Conservation (phyloP, 805 yeast species). For the Candida arabinofermentans region DNA sequence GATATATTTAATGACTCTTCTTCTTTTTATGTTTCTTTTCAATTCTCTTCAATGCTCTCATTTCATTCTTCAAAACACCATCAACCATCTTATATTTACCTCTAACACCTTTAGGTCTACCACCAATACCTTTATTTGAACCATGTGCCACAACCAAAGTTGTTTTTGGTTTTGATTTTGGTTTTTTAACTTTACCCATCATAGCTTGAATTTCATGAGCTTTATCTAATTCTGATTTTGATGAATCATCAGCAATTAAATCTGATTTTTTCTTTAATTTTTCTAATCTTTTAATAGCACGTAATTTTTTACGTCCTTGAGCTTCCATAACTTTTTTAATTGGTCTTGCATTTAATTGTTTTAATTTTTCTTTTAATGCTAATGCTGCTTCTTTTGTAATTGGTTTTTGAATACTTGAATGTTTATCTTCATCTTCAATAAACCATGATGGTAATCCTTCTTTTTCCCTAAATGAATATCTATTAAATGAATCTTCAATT, state of each 20-base stretch:
- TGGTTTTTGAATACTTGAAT: slow-evolving; percentile 83
- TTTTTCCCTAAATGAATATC: slow-evolving; percentile 84
- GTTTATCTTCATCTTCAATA: slow-evolving; percentile 83
- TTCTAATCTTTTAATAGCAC: slow-evolving; percentile 83
- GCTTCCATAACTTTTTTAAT: slow-evolving; percentile 99
- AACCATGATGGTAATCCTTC: slow-evolving; percentile 98
- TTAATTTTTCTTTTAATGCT: slow-evolving; percentile 71
- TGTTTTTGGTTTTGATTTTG: slow-evolving; percentile 69
- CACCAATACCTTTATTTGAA: slow-evolving; percentile 76
- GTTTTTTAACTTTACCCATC: slow-evolving; percentile 74
- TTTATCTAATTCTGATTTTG: slow-evolving; percentile 88
- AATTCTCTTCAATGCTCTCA: slow-evolving; percentile 85
- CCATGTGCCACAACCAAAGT: slow-evolving; percentile 89
- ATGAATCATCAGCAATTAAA: slow-evolving; percentile 79
- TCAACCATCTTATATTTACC: slow-evolving; percentile 99
- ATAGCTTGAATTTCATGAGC: slow-evolving; percentile 87
- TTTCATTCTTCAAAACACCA: slow-evolving; percentile 96
- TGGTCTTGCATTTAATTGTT: slow-evolving; percentile 91
- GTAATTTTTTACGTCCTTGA: slow-evolving; percentile 90
- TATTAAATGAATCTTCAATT: slow-evolving; percentile 88
- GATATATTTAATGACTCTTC: too few species aligned
- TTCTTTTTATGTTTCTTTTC: slow-evolving; percentile 77
- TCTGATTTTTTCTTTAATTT: slow-evolving; percentile 91
- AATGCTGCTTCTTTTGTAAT: slow-evolving; percentile 91
- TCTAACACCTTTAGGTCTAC: slow-evolving; percentile 95